Conservation (phyloP, 192 early-diverging fungal species). For the Podochytrium sp. region DNA sequence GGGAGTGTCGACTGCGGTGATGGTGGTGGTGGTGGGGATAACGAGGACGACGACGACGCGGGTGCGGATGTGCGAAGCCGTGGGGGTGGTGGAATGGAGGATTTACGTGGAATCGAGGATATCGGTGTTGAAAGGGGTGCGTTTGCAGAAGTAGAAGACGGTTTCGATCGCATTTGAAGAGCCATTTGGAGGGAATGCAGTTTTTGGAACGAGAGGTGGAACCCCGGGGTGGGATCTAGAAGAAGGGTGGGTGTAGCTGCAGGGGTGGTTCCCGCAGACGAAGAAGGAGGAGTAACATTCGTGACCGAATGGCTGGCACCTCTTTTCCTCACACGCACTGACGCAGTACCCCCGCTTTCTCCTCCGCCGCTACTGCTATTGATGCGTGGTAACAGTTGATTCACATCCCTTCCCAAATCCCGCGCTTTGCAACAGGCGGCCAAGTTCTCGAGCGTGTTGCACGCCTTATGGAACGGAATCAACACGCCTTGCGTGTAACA, state of each 20-base stretch:
- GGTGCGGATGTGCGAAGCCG: not conserved
- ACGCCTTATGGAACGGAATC: slow-evolving; percentile 35
- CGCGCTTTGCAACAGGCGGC: slow-evolving; percentile 49
- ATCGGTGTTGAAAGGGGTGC: not conserved
- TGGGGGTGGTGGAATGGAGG: not conserved
- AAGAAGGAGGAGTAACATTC: not conserved
- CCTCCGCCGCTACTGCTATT: not conserved
- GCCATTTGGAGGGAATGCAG: slow-evolving; percentile 19
- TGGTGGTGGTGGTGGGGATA: too few relatives aligned
- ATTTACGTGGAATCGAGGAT: not conserved
- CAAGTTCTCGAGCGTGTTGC: slow-evolving; percentile 51
- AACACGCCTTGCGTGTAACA: slow-evolving; percentile 49
- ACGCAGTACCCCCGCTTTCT: not conserved
- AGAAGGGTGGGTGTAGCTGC: too few relatives aligned
- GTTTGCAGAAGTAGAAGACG: not conserved
- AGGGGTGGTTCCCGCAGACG: too few relatives aligned
- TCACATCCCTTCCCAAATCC: slow-evolving; percentile 37
- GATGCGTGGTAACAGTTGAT: too few relatives aligned
- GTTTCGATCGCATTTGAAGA: slow-evolving; percentile 2
- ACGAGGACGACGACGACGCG: too few relatives aligned
- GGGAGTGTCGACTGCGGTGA: too few relatives aligned
- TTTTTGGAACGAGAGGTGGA: not conserved
- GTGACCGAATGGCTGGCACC: not conserved
- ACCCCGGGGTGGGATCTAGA: too few relatives aligned
- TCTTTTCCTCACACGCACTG: not conserved